Evolutionary conservation across 176 grass and related monocot species (phyloP).

Genomic region (Lolium multiflorum): DNA sequence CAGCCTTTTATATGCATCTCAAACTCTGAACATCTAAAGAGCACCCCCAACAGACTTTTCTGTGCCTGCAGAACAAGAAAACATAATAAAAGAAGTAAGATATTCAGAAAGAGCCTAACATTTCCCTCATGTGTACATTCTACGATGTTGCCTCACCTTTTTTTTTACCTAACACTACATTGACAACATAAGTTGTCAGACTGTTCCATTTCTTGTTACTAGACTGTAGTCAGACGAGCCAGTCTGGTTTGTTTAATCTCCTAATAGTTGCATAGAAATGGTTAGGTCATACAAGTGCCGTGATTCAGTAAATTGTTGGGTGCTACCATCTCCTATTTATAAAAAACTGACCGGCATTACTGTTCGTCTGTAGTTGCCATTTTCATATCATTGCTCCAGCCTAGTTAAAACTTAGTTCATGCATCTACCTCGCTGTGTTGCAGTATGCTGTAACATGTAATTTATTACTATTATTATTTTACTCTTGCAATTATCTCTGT

Average conservation of each 20-base stretch:
- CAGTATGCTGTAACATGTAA: conserved; percentile 5
- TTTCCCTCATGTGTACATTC: not conserved
- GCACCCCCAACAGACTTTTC: too few species aligned
- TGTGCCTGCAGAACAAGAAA: too few species aligned
- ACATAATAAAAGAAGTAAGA: too few species aligned
- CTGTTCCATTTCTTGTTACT: conserved; percentile 1
- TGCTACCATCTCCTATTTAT: not conserved
- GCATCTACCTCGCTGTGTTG: not conserved
- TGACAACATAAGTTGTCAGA: not conserved
- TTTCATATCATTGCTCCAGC: conserved; percentile 11
- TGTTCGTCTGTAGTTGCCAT: not conserved
- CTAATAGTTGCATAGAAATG: conserved; percentile 14
- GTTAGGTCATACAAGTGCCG: not conserved
- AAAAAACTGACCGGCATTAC: not conserved
- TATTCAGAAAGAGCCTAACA: too few species aligned
- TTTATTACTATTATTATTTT: not conserved
- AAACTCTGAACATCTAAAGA: too few species aligned
- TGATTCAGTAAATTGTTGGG: conserved; percentile 13
- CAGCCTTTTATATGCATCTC: too few species aligned
- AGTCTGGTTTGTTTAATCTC: not conserved
- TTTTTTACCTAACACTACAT: not conserved
- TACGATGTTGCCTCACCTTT: not conserved
- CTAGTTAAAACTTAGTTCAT: conserved; percentile 25
- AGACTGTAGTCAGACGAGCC: not conserved
- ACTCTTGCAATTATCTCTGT: conserved; percentile 17